A percentile compares a stretch with the other conserved stretches of the same genome.
phyloP scores from a whole-genome alignment of 371 early-diverging fungal species.

The Circinella minor region DNA sequence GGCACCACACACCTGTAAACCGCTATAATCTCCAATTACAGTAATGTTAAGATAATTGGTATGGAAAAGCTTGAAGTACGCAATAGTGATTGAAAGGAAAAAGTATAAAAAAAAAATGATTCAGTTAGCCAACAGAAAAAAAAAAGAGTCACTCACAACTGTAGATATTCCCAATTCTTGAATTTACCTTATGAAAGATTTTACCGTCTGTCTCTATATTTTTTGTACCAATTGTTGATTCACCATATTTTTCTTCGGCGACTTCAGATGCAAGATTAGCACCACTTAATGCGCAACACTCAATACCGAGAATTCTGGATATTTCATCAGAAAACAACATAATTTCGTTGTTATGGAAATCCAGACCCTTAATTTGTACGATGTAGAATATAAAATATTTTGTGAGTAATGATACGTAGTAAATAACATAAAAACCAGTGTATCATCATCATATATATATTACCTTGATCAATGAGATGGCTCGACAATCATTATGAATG shows the following conservation, averaged over 20 bases:
- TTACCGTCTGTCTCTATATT: constrained; percentile 70
- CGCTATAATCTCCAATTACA: constrained; percentile 83
- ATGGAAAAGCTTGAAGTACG: constrained; percentile 27
- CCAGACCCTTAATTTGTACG: constrained; percentile 22
- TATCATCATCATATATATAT: background rate
- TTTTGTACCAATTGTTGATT: constrained; percentile 87
- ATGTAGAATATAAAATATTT: too few species aligned
- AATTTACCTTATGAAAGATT: constrained; percentile 60
- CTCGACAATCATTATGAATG: constrained; percentile 70
- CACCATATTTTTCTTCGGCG: constrained; percentile 89
- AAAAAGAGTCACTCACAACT: background rate
- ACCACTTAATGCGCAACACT: constrained; percentile 87
- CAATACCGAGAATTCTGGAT: constrained; percentile 58
- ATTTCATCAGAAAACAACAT: constrained; percentile 26
- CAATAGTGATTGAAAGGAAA: background rate
- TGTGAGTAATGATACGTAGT: too few species aligned
- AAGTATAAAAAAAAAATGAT: background rate
- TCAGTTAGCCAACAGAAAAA: background rate
- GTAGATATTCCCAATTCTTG: background rate
- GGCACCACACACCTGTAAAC: constrained; percentile 97
- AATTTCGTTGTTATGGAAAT: constrained; percentile 27
- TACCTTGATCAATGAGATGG: constrained; percentile 88
- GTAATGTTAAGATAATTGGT: constrained; percentile 80
- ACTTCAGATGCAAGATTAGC: constrained; percentile 98
- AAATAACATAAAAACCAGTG: too few species aligned